Evolutionary conservation across 2,329 filamentous ascomycete species (phyloP).

Genomic region (Talaromyces sp.): DNA sequence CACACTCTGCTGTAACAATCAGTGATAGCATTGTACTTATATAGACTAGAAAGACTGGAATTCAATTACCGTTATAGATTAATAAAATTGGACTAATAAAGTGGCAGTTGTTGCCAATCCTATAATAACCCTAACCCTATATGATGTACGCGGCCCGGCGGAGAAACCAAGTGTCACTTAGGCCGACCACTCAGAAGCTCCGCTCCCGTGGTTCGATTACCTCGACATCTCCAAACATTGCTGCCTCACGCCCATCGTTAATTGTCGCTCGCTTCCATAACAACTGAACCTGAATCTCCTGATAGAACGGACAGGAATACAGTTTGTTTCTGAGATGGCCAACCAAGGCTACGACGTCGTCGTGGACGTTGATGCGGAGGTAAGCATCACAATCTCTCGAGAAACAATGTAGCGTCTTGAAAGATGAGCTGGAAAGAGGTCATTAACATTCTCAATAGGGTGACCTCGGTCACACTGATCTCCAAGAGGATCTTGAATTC

Average conservation of each 20-base stretch:
- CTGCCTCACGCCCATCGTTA: not conserved
- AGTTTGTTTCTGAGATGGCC: constrained; percentile 53
- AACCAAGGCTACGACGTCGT: constrained; percentile 95
- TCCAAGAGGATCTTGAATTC: constrained; percentile 98
- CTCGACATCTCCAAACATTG: not conserved
- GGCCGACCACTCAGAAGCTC: constrained; percentile 9
- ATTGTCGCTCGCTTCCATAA: not conserved
- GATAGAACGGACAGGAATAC: not conserved
- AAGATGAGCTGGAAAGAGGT: not conserved
- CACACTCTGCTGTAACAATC: not conserved
- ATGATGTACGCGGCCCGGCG: not conserved
- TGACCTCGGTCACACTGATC: constrained; percentile 94
- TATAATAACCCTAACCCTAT: not conserved
- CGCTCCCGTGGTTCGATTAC: not conserved
- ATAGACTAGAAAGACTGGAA: not conserved
- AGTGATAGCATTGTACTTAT: not conserved
- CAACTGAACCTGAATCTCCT: not conserved
- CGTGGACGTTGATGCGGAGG: constrained; percentile 95
- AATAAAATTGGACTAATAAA: not conserved
- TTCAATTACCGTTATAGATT: not conserved
- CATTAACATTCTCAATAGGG: constrained; percentile 55
- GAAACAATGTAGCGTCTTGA: not conserved
- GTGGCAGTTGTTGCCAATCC: not conserved
- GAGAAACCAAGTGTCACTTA: constrained; percentile 19
- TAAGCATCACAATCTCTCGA: constrained; percentile 38